Evolutionary conservation across 441 rosid species (phyloP), one percentile per base, ranked within the genome.

Genomic region (Pelargonium australe): DNA sequence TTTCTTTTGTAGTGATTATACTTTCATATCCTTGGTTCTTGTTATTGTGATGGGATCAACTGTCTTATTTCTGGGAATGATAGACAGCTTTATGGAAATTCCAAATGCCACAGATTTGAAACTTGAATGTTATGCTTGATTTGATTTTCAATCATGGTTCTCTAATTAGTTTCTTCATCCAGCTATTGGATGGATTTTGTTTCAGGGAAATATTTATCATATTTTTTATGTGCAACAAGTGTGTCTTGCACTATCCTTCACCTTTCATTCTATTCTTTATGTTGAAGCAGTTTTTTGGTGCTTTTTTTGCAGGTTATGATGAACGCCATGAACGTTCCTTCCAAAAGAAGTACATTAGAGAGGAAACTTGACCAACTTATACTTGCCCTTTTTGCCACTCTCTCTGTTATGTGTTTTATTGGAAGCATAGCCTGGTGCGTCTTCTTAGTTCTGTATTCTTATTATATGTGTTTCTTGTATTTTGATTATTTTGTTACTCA

Each of bases 291-390:
- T 63, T 67, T 62, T 70, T 67, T 44, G 75, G 73, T 43, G 65
- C 67, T 74, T 68, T 58, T 49, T 73, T 53, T 83, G 76, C 81
- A 96, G 99, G 99, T 96, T 70, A 93, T 96, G 99, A 96, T 96
- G 99, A 96, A 96, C 82, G 87, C 99, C 63, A 91, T 92, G 98
- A 91, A 92, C 70, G 94, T 95, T 77, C 98, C 98, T 79, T 96
- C 98, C 63, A 96, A 95, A 81, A 87, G 99, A 83, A 96, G 98
- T 81, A 96, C 99, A 53, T 75, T 96, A 72, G 99, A 96, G 82
- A 91, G 95, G 85, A 93, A 96, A 80, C 97, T 96, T 72, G 99
- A 96, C 87, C 91, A 88, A 80, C 97, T 96, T 73, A 96, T 92
- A 73, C 94, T 96, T 19, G 66, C 91, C 34, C 92, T 96, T 60